A percentile compares a stretch with the other conserved stretches of the same genome.
These are phyloP conservation scores for Populus davidiana DNA, from an alignment of 345 rosid species.

Conservation along the genomic window DNA sequence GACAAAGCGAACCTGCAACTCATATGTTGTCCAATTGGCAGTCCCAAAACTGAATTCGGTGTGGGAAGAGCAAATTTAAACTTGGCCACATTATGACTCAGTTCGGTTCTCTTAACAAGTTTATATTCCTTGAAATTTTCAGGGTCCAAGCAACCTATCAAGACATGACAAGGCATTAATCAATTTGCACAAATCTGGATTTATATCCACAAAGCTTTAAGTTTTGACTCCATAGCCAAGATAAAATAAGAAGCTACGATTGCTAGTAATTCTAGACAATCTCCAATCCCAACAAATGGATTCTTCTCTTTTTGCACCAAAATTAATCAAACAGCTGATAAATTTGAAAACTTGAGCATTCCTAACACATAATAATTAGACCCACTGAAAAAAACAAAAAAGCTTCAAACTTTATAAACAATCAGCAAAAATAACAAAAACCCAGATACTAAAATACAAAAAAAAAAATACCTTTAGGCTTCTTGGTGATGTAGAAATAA, in stretches of 20 bases:
- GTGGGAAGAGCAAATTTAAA: constrained; percentile 49
- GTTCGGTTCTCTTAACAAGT: constrained; percentile 38
- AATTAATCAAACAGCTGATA: neutral
- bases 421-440: neutral
- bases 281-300: neutral
- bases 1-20: constrained; percentile 44
- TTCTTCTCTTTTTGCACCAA: neutral
- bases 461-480: constrained; percentile 33
- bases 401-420: neutral
- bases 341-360: neutral
- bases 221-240: neutral
- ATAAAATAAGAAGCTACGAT: neutral
- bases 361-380: neutral
- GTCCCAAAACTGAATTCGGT: constrained; percentile 45
- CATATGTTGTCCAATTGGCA: constrained; percentile 55
- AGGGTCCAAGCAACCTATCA: constrained; percentile 47
- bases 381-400: neutral
- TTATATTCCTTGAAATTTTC: constrained; percentile 46
- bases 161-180: neutral
- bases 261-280: neutral
- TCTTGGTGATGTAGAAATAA: constrained; percentile 46
- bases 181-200: neutral
- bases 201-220: neutral
- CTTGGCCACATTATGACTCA: constrained; percentile 51
- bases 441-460: neutral